Evolutionary conservation across 139 green algal species (phyloP).

Genomic region (Auxenochlorella protothecoides): DNA sequence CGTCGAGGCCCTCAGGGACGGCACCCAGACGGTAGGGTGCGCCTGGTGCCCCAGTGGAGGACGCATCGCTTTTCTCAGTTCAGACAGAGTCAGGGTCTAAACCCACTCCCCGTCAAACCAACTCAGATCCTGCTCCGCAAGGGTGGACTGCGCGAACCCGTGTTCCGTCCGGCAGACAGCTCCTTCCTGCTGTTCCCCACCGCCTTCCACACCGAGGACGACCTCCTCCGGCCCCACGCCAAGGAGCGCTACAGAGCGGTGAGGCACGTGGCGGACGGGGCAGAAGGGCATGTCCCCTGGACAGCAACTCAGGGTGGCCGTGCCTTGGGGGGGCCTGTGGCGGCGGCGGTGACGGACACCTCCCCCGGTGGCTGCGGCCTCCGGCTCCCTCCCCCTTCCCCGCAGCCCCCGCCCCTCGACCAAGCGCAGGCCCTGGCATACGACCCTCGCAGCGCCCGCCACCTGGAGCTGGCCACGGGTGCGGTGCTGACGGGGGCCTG

Average conservation of each 20-base stretch:
- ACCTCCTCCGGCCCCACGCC: constrained; percentile 8
- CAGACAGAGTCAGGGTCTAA: too few relatives aligned
- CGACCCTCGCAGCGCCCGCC: constrained; percentile 17
- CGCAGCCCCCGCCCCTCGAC: constrained; percentile 23
- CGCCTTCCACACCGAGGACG: constrained; percentile 41
- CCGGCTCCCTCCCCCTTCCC: too few relatives aligned
- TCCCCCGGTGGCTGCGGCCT: too few relatives aligned
- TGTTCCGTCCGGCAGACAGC: constrained; percentile 19
- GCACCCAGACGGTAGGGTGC: constrained; percentile 9
- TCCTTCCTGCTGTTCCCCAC: constrained; percentile 47
- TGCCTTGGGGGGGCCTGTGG: too few relatives aligned
- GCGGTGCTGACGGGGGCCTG: constrained; percentile 35
- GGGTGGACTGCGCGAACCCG: constrained; percentile 56
- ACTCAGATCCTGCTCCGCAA: constrained; percentile 57
- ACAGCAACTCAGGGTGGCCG: too few relatives aligned
- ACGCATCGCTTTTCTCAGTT: background rate
- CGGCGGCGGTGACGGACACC: too few relatives aligned
- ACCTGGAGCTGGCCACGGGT: constrained; percentile 14
- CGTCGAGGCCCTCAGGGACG: constrained; percentile 11
- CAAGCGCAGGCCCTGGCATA: constrained; percentile 14
- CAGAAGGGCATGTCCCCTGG: too few relatives aligned
- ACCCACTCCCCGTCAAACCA: background rate
- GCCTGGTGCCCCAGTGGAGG: too few relatives aligned
- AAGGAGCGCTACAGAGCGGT: too few relatives aligned
- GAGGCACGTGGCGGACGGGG: too few relatives aligned